Base-by-base conservation (phyloP, 2,329 filamentous ascomycete genomes). In the Cladosporium sp. region DNA sequence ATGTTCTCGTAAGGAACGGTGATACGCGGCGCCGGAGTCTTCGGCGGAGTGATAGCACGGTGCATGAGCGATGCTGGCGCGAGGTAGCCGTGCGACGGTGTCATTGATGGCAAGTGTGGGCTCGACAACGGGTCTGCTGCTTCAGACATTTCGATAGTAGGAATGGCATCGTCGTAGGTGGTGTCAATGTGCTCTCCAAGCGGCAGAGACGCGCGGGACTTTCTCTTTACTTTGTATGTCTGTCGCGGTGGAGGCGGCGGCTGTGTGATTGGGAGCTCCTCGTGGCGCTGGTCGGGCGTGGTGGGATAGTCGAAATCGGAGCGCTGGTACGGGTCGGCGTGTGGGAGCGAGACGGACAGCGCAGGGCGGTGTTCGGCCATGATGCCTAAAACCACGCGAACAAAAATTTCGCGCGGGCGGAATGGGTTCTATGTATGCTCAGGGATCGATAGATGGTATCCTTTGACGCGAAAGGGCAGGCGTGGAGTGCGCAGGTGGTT, bases 131-230 rank as follows among this genome's bases (percentile, higher is more conserved):
- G 68, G 53, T 69, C 65, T 34, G 65, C 65, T 32, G 76, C 74
- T 53, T 82, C 78, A 11, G 80, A 79, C 63, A 80, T 78, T 70
- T 84, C 83, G 57, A 85, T 84, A 25, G 80, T 83, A 11, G 83
- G 83, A 28, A 84, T 77, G 8, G 79, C 77, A 39, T 65, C 54
- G 73, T 67, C 30, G 67, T 70, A 65, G 30, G n/a, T 59, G 30
- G n/a, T 59, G 46, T 54, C 63, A 65, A 69, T 32, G 43, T 30
- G 13, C 23, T 59, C 63, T 51, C 39, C 63, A 7, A 65, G 54
- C 25, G 63, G 54, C 46, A 58, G n/a, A 4, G 63, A 65, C 23
- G 57, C 43, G 36, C 63, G 63, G 30, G 63, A 59, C 63, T 80
- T 79, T 18, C 81, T 78, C 68, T 81, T 81, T 63, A 84, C 75